Conservation (phyloP, 768 basidiomycete genomes). For the Sporobolomyces roseus region DNA sequence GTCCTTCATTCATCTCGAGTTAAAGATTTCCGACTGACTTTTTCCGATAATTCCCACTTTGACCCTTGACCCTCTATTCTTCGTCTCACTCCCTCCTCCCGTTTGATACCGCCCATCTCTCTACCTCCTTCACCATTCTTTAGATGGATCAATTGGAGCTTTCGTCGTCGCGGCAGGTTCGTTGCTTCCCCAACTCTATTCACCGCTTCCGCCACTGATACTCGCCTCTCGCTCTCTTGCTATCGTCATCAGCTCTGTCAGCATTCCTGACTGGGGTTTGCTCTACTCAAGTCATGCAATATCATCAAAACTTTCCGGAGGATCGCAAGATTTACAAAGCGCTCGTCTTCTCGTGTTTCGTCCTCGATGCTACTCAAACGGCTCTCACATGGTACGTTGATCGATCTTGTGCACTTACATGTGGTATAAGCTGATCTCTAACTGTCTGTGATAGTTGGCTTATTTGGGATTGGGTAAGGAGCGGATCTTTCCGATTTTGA, state of each 20-base stretch:
- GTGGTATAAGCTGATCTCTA: neutral
- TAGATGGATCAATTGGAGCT: neutral
- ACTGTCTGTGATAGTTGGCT: neutral
- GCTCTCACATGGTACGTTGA: neutral
- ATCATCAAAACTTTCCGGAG: slow-evolving; percentile 6
- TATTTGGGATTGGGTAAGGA: slow-evolving; percentile 1
- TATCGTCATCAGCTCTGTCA: neutral
- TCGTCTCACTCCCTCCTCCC: no score
- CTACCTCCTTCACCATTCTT: no score
- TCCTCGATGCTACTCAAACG: neutral
- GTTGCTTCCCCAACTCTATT: neutral
- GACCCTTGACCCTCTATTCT: no score
- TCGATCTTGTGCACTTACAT: neutral
- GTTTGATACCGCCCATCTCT: no score
- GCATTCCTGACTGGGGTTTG: neutral
- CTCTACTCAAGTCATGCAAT: neutral
- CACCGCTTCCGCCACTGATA: neutral
- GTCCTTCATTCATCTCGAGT: no score
- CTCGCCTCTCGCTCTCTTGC: neutral
- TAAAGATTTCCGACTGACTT: no score
- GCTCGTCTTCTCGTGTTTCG: neutral
- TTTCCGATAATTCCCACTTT: no score
- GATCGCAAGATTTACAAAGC: neutral
- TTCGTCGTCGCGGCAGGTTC: neutral
- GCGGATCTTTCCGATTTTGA: neutral